Evolutionary conservation across 345 rosid genomes (phyloP).

Genomic region (Brassica nigra): DNA sequence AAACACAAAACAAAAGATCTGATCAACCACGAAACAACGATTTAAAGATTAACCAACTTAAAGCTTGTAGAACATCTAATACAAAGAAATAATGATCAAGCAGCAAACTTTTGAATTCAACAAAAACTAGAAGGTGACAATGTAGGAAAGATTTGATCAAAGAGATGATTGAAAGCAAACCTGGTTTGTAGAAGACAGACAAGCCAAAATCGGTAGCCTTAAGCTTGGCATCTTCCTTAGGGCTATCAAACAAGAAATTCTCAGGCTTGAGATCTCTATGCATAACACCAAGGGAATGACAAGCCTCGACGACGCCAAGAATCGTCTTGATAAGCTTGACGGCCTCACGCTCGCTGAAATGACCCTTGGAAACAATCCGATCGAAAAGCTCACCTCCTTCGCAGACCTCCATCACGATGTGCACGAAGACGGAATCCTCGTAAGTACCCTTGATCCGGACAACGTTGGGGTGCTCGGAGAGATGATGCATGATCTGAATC

Average conservation of each 20-base stretch:
- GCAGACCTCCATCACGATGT: constrained; percentile 96
- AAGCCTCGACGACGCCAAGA: constrained; percentile 86
- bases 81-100: not conserved
- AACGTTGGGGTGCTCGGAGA: constrained; percentile 81
- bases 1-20: too few species aligned
- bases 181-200: constrained; percentile 96
- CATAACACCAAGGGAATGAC: constrained; percentile 97
- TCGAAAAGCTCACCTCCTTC: constrained; percentile 98
- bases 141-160: not conserved
- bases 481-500: constrained; percentile 99
- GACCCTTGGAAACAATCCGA: constrained; percentile 91
- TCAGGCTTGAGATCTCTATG: constrained; percentile 99
- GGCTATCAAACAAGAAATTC: constrained; percentile 86
- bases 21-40: not conserved
- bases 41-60: too few species aligned
- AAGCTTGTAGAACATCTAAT: constrained; percentile 48
- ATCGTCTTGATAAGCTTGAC: constrained; percentile 82
- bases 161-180: constrained; percentile 38
- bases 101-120: not conserved
- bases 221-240: constrained; percentile 77
- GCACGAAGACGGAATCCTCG: constrained; percentile 89
- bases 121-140: not conserved
- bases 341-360: constrained; percentile 95
- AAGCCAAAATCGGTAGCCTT: constrained; percentile 94
- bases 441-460: constrained; percentile 88